Evolutionary conservation across 1,284 basidiomycete genomes (phyloP).

Genomic region (Xerocomus amazonicus): DNA sequence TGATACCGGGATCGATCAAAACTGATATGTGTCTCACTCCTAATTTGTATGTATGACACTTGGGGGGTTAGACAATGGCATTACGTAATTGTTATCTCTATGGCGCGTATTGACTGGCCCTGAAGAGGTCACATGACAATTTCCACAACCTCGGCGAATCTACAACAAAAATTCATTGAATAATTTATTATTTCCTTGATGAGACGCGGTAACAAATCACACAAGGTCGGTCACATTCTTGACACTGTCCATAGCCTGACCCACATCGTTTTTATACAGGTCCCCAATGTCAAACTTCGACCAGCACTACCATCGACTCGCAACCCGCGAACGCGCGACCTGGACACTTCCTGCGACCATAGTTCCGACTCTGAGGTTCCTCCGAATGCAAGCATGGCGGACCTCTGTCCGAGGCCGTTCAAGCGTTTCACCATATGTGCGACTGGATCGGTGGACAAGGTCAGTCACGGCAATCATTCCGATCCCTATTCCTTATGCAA

Average conservation of each 20-base stretch:
- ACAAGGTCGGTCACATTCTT: conserved; percentile 37
- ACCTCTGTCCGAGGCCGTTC: conserved; percentile 65
- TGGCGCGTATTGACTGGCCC: conserved; percentile 26
- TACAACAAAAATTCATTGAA: background rate
- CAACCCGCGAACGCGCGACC: background rate
- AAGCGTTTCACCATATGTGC: conserved; percentile 63
- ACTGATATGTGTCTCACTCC: too few relatives aligned
- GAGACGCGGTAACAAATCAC: conserved; percentile 41
- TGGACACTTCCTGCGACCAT: conserved; percentile 15
- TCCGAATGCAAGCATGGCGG: conserved; percentile 38
- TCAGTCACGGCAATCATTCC: conserved; percentile 26
- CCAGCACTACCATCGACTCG: conserved; percentile 46
- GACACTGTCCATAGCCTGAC: background rate
- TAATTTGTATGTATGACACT: too few relatives aligned
- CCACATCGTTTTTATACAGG: conserved; percentile 37
- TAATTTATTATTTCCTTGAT: conserved; percentile 16
- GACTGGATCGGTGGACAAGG: conserved; percentile 70
- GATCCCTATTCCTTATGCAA: background rate
- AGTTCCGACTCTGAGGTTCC: conserved; percentile 33
- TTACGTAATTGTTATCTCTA: too few relatives aligned
- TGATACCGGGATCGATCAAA: too few relatives aligned
- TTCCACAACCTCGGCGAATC: background rate
- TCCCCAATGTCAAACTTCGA: conserved; percentile 73
- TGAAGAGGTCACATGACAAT: conserved; percentile 24
- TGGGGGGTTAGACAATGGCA: too few relatives aligned